These are phyloP conservation scores for Pseudogymnoascus sp. DNA, from an alignment of 2,329 filamentous ascomycete species.

Conservation along the genomic window DNA sequence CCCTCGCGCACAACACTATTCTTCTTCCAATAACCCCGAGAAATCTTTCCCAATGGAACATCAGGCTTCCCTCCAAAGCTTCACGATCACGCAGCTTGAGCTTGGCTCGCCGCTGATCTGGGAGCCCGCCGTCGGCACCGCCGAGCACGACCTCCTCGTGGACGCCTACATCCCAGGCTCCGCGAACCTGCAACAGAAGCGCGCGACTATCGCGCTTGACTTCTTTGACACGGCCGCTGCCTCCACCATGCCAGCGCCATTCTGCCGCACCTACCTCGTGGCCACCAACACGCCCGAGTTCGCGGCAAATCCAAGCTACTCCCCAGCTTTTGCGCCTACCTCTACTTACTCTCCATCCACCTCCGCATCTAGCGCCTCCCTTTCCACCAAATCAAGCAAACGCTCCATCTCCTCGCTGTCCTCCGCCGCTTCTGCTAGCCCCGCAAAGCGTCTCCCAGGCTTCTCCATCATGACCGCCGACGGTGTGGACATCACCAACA, in stretches of 20 bases:
- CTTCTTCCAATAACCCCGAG: background rate
- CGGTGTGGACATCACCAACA: slow-evolving; percentile 54
- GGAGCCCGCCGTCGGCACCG: slow-evolving; percentile 53
- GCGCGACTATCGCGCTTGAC: slow-evolving; percentile 48
- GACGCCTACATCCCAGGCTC: slow-evolving; percentile 48
- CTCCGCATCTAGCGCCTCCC: background rate
- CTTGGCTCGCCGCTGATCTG: slow-evolving; percentile 54
- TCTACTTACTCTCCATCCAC: slow-evolving; percentile 29
- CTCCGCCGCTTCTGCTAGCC: slow-evolving; percentile 12
- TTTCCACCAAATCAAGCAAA: slow-evolving; percentile 5
- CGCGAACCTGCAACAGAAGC: slow-evolving; percentile 49
- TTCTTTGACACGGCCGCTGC: slow-evolving; percentile 51
- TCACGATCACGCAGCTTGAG: slow-evolving; percentile 49
- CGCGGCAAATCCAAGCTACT: slow-evolving; percentile 31
- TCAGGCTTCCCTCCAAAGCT: background rate
- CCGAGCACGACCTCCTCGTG: slow-evolving; percentile 54
- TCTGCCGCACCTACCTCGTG: slow-evolving; percentile 35
- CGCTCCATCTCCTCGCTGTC: background rate
- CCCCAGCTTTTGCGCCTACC: slow-evolving; percentile 43
- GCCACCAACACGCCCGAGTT: slow-evolving; percentile 20
- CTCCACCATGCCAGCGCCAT: slow-evolving; percentile 48
- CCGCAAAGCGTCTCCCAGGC: slow-evolving; percentile 38
- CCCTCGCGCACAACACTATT: background rate
- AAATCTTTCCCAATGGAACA: background rate
- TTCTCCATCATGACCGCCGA: slow-evolving; percentile 61